Base-by-base conservation (phyloP, 2,329 filamentous ascomycete species). In the Lojkania enalia region DNA sequence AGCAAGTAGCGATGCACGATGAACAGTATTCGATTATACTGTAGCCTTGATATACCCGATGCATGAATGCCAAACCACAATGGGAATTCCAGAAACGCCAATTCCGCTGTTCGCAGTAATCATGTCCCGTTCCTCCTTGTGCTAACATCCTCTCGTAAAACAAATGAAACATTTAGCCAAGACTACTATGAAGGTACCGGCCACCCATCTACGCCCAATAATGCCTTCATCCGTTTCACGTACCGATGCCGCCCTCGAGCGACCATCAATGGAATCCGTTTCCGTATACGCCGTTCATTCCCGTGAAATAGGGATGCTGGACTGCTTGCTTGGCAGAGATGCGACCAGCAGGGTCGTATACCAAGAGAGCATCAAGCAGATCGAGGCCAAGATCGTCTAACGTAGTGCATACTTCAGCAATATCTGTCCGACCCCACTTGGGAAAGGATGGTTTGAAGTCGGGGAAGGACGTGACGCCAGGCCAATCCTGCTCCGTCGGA, bases 401-500 rank as follows among this genome's bases (percentile, higher is more conserved):
- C 42, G 79, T 85, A 32, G 82, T 80, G 61, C 90, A 88, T 25
- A 94, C 77, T 20, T 81, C 74, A 37, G 77, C 76, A 18, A 80
- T 77, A 47, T 81, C 77, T 63, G 90, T 86, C 45, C 88, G 83
- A 59, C 80, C 79, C 90, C 90, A 96, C 74, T 95, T 95, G 54
- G 90, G 90, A 73, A 96, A 96, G 2, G 88, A 91, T 20, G 87
- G 71, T 73, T 96, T 96, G 79, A 90, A 96, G 71, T 96, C 91
- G 31, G 90, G 90, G 74, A 95, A 95, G 5, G 88, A 90, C n/a
- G 89, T 94, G 46, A 96, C 90, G 49, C 90, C 90, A 21, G 90
- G 90, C 90, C 90, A 96, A 46, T 83, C 78, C 5, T 83, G 77
- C 66, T 96, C 90, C 42, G 83, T 83, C 3, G 90, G 90, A 3